phyloP scores from a whole-genome alignment of 306 rosid genomes.

The Bauhinia variegata region DNA sequence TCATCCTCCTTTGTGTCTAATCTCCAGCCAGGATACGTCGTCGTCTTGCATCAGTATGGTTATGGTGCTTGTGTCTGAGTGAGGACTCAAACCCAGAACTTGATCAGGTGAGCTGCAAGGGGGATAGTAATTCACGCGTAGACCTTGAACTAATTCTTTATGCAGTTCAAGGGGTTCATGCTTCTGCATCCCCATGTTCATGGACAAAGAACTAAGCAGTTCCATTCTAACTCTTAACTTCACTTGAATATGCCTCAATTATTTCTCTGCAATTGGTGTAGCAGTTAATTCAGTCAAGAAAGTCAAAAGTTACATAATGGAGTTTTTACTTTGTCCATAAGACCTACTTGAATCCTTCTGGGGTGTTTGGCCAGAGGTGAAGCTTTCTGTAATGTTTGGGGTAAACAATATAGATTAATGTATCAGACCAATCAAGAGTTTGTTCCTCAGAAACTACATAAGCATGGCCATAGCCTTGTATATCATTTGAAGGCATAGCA shows the following conservation, averaged over 20 bases:
- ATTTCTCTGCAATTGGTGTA: conserved; percentile 35
- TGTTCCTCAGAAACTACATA: conserved; percentile 44
- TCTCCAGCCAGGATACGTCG: conserved; percentile 41
- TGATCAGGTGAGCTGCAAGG: conserved; percentile 48
- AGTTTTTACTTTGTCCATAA: not conserved
- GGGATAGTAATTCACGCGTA: conserved; percentile 48
- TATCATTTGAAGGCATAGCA: conserved; percentile 29
- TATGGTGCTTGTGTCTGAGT: conserved; percentile 52
- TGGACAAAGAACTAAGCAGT: conserved; percentile 38
- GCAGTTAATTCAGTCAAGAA: not conserved
- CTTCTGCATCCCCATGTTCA: conserved; percentile 43
- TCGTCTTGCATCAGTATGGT: conserved; percentile 54
- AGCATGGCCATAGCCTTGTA: conserved; percentile 51
- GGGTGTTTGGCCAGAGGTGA: conserved; percentile 45
- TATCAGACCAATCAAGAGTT: conserved; percentile 44
- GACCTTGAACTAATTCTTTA: conserved; percentile 24
- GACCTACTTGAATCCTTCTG: conserved; percentile 37
- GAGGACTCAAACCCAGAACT: conserved; percentile 52
- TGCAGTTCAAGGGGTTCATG: conserved; percentile 42
- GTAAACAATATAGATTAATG: conserved; percentile 22
- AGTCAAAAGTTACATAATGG: not conserved
- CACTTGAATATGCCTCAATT: conserved; percentile 44
- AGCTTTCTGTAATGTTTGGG: conserved; percentile 32
- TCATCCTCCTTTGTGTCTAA: conserved; percentile 49
- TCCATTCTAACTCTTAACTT: conserved; percentile 41